Evolutionary conservation across 257 asterid genomes (phyloP).

Genomic region (Jacaranda copaia): DNA sequence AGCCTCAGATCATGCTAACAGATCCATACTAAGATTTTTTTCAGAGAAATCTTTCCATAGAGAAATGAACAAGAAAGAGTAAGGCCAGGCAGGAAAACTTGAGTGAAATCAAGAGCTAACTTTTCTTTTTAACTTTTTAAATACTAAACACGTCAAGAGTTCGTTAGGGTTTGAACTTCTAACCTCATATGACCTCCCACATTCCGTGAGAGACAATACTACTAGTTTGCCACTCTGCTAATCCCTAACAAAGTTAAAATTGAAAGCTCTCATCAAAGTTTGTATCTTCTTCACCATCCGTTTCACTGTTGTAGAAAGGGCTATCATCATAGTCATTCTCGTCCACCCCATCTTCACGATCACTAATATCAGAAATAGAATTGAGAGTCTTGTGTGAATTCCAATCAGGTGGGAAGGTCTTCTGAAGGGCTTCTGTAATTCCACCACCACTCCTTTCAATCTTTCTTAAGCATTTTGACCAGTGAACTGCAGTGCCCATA

Average conservation of each 20-base stretch:
- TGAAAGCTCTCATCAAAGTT: constrained; percentile 25
- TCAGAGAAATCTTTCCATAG: neutral
- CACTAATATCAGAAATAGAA: constrained; percentile 49
- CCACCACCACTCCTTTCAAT: constrained; percentile 83
- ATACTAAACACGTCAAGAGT: too few relatives aligned
- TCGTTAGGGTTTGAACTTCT: too few relatives aligned
- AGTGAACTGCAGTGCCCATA: constrained; percentile 98
- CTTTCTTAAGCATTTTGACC: constrained; percentile 86
- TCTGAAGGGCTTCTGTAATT: constrained; percentile 91
- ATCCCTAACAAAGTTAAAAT: constrained; percentile 13
- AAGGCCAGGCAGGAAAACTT: too few relatives aligned
- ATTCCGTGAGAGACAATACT: neutral
- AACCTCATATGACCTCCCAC: too few relatives aligned
- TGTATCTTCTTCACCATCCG: constrained; percentile 47
- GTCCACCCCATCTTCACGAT: constrained; percentile 40
- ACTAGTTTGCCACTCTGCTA: too few relatives aligned
- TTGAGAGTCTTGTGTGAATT: constrained; percentile 67
- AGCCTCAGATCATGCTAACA: too few relatives aligned
- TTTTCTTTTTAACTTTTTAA: too few relatives aligned
- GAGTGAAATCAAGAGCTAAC: too few relatives aligned
- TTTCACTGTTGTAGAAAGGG: constrained; percentile 28
- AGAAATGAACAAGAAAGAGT: neutral
- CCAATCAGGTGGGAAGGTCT: constrained; percentile 98
- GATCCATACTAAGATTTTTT: neutral
- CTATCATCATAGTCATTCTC: constrained; percentile 34